Base-by-base conservation (phyloP, 129 eudicot species). In the Escallonia herrerae region DNA sequence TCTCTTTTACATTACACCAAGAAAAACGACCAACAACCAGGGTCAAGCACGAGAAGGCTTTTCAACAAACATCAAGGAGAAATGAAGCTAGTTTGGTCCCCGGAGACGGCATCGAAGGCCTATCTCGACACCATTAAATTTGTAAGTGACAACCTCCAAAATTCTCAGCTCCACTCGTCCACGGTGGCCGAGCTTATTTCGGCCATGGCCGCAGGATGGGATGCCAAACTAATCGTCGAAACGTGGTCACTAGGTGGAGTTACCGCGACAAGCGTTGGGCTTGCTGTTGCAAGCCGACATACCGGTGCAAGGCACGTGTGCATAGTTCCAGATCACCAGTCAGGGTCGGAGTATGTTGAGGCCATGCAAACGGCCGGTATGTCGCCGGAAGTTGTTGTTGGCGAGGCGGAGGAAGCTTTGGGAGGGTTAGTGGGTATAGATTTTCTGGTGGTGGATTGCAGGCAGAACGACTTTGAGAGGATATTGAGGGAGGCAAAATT, bases 201-300 rank as follows among this genome's bases (percentile, higher is more conserved):
- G 2, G 89, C 89, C 66, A 76, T 83, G 85, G 87, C 87, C 0
- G 84, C 87, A 5, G 87, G 87, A 3, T 82, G 84, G 84, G 72
- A 82, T 52, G 69, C 87, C 0, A 65, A 65, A 8, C 15, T 82
- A 15, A 62, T 82, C 8, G 84, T 79, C 12, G 81, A 78, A 49
- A 78, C 84, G 4, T 82, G 84, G 84, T 58, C 70, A 2, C 6
- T 3, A 7, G 87, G 84, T 11, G 81, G 81, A n/a, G 43, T 45
- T 2, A 71, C 65, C 15, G 49, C 70, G 10, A 72, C 79, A 7
- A 78, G 84, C 65, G 38, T 78, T 8, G 87, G 84, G 8, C 76
- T 82, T 0, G 81, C 76, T 0, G 62, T 82, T 1, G 87, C 87
- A 0, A 62, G 71, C 15, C 44, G 54, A 5, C 84, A 82, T 70